Evolutionary conservation across 106 monocot genomes (phyloP), one percentile per base, ranked within the genome.

Genomic region (Phalaenopsis equestris): DNA sequence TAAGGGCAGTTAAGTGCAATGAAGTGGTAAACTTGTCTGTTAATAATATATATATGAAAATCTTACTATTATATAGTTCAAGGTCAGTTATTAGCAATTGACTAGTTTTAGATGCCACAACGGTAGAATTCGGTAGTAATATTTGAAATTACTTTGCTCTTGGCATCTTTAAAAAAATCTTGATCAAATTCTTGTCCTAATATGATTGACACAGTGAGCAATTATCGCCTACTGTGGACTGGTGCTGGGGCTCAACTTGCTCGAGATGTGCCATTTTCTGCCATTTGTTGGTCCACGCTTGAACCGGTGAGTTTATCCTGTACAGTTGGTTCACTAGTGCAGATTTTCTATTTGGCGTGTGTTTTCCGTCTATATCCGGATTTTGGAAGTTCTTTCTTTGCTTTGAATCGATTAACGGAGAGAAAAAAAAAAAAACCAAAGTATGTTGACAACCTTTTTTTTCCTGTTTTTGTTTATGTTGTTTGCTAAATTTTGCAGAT

Each of bases 241-340:
- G 94, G 97, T 82, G 84, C 90, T 6, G 97, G 97, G 81, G 97
- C 97, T 73, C 97, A 97, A 84, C 92, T 97, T 83, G 97, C 97
- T 56, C 91, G 97, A 39, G 97, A 97, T 83, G 94, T 94, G 52
- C 97, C 97, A 18, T 97, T 88, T 78, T 97, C 97, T 72, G 97
- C 94, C 17, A 97, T 97, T 42, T 97, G 94, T 78, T 97, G 97
- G 97, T 80, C 92, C 75, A 92, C 90, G 42, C 94, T 97, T 80
- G 97, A 97, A 83, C 94, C 94, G 67, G 96, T 96, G 73, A 87
- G 81, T 14, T 77, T 76, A 39, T 12, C 36, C 3, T 77, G 11
- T 77, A 74, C 1, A 18, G 45, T 74, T 74, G 8, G 15, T 37
- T 74, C 19, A 5, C 74, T 18, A 70, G 1, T 68, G 8, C 67